Conservation (phyloP, 768 basidiomycete genomes). For the Panaeolus cyanescens region DNA sequence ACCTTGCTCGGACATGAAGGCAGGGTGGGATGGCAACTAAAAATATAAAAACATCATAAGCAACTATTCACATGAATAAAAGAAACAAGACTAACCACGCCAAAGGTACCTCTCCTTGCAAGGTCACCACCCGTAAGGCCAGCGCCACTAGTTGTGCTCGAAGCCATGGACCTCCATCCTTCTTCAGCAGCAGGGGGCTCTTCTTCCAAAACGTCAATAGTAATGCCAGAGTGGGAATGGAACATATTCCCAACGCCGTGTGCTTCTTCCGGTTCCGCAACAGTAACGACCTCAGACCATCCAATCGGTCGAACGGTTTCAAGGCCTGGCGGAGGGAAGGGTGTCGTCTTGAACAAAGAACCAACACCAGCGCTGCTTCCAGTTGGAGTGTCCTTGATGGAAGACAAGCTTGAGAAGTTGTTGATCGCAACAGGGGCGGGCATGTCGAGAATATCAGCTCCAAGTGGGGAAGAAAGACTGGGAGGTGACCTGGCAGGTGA, state of each 20-base stretch:
- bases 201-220: slow-evolving; percentile 68
- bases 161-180: slow-evolving; percentile 60
- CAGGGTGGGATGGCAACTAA: slow-evolving; percentile 7
- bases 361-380: slow-evolving; percentile 29
- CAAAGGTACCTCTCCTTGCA: slow-evolving; percentile 59
- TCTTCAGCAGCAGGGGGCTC: slow-evolving; percentile 64
- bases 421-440: slow-evolving; percentile 57
- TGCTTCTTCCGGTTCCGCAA: slow-evolving; percentile 4
- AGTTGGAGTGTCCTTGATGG: slow-evolving; percentile 33
- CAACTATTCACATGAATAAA: background rate
- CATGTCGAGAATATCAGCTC: slow-evolving; percentile 33
- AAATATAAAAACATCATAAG: slow-evolving; percentile 3
- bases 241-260: background rate
- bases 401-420: slow-evolving; percentile 45
- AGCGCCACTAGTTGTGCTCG: slow-evolving; percentile 26
- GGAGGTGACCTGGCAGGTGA: slow-evolving; percentile 8
- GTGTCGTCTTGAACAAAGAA: slow-evolving; percentile 15
- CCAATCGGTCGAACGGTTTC: slow-evolving; percentile 28
- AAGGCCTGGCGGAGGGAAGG: slow-evolving; percentile 40
- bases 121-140: slow-evolving; percentile 21
- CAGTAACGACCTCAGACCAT: slow-evolving; percentile 30
- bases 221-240: slow-evolving; percentile 24
- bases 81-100: slow-evolving; percentile 50
- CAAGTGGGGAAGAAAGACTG: slow-evolving; percentile 6
- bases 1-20: slow-evolving; percentile 57